These are phyloP conservation scores for Penicillium corylophilum DNA, from an alignment of 2,329 filamentous ascomycete species.

Conservation along the genomic window DNA sequence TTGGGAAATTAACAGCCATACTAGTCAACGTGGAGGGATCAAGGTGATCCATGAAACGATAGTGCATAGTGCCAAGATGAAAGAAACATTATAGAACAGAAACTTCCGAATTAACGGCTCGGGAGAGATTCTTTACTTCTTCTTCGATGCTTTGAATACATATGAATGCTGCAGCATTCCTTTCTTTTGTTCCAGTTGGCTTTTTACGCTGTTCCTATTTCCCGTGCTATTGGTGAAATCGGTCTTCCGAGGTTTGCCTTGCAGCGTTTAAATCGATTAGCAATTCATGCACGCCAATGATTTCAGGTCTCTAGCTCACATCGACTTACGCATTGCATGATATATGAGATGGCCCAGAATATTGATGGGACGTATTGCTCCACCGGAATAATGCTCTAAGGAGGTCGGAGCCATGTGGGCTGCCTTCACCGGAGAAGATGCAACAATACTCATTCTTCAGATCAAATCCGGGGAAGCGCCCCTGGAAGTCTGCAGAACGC, in stretches of 20 bases:
- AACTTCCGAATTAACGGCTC: too few relatives aligned
- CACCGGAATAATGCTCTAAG: slow-evolving; percentile 9
- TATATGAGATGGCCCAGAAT: neutral
- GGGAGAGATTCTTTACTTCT: neutral
- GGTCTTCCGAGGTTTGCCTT: neutral
- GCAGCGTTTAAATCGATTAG: neutral
- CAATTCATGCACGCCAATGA: neutral
- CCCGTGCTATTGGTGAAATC: neutral
- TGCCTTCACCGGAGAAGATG: slow-evolving; percentile 2
- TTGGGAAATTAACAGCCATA: slow-evolving; percentile 21
- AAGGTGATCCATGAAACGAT: slow-evolving; percentile 35
- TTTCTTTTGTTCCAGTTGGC: too few relatives aligned
- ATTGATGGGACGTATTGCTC: neutral
- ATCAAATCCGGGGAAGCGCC: neutral
- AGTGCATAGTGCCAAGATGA: slow-evolving; percentile 24
- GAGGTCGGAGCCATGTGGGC: neutral
- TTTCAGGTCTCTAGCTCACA: neutral
- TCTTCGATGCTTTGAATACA: neutral
- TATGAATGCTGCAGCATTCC: neutral
- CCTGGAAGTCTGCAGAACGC: neutral
- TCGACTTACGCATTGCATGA: neutral
- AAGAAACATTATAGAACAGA: slow-evolving; percentile 5
- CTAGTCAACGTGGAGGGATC: slow-evolving; percentile 25
- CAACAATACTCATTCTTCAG: neutral
- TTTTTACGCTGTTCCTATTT: too few relatives aligned